Percentiles rank a stretch among this genome's conserved stretches.
phyloP scores from a whole-genome alignment of 768 basidiomycete genomes.

The Tulasnella sp. region DNA sequence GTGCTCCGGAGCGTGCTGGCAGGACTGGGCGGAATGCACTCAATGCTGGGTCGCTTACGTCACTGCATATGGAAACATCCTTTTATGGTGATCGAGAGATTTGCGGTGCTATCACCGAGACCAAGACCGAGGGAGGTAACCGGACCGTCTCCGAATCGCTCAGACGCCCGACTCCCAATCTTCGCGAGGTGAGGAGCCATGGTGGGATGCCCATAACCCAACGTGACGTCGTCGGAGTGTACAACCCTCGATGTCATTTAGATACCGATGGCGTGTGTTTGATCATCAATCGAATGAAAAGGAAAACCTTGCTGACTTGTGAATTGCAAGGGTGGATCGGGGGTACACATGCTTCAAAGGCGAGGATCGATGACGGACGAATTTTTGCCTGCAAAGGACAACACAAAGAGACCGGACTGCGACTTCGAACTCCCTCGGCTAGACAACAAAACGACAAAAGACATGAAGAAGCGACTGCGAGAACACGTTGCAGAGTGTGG shows the following conservation, averaged over 20 bases:
- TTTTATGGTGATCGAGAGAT: background rate
- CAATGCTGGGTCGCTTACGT: background rate
- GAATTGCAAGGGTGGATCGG: background rate
- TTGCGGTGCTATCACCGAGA: background rate
- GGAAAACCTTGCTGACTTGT: background rate
- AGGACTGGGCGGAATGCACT: background rate
- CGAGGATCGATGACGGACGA: background rate
- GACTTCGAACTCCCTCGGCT: background rate
- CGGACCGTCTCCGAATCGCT: background rate
- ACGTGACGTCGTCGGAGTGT: background rate
- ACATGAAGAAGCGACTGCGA: background rate
- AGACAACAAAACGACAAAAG: background rate
- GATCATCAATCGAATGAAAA: background rate
- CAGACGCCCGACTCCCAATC: background rate
- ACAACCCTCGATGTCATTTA: background rate
- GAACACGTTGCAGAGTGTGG: too few species aligned
- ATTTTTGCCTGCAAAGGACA: background rate
- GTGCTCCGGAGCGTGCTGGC: background rate
- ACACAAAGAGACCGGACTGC: background rate
- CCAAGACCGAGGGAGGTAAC: background rate
- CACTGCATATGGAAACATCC: background rate
- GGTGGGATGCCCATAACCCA: background rate
- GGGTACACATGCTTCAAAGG: background rate
- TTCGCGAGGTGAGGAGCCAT: background rate
- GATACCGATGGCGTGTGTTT: background rate